Base-by-base conservation (phyloP, 768 basidiomycete genomes). In the Hericium erinaceus region DNA sequence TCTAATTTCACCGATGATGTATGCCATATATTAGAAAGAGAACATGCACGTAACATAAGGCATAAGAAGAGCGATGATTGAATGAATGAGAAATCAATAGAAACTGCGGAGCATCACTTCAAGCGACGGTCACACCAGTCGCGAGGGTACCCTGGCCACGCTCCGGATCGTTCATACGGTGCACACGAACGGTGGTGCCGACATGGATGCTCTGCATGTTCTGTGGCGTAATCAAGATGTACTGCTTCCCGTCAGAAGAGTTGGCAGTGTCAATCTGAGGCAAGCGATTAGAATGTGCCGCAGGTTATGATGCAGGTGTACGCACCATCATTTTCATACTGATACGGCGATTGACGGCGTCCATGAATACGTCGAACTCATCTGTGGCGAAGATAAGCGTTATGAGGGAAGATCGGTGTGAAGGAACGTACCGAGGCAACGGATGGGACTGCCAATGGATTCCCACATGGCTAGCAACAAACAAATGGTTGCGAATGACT, bases 311-410 rank as follows among this genome's bases (percentile, higher is more conserved):
- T 12, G 24, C 41, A 18, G 53, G 55, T 40, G 44, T 22, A 67
- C 81, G 16, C 57, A 92, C 89, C 83, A 98, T 89, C 89, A 95
- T 93, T 71, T 84, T 90, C 86, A 95, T 97, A 59, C 89, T 89
- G 65, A 95, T 88, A 50, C 86, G 84, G 18, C 97, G 83, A 69
- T 92, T 92, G 58, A 92, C 85, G 22, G 90, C 90, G 67, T 95
- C 92, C 91, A 98, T 93, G 76, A 95, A 98, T 11, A 98, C 95
- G 64, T 98, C 95, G 67, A 97, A 99, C 69, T 99, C 97, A 66
- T 99, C 97, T 84, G 60, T 15, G 26, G 9, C 51, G 9, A 39
- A 15, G 39, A 56, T 52, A 33, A 33, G 33, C 33, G 9, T 33
- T 33, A 7, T 33, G 33, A 33, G 3, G 58, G 11, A 6, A 48